A percentile compares a stretch with the other conserved stretches of the same genome.
phyloP scores from a whole-genome alignment of 2,329 filamentous ascomycete genomes.

The Hypoxylon sp. region DNA sequence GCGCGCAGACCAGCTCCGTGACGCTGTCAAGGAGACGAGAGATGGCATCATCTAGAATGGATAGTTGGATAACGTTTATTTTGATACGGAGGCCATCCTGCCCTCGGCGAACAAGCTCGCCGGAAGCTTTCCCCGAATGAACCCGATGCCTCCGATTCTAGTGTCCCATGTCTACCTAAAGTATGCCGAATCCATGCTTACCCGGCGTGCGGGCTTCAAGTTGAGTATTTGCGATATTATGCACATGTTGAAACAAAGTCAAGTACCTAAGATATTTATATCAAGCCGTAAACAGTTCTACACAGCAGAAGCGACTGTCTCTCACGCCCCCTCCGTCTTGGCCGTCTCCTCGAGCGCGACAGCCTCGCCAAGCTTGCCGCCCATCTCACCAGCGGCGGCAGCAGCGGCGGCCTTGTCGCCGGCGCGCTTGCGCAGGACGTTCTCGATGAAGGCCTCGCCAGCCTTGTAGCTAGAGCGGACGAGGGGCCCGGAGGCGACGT shows the following conservation, averaged over 20 bases:
- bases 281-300: not conserved
- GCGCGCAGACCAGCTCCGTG: slow-evolving; percentile 37
- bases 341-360: slow-evolving; percentile 36
- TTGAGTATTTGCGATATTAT: slow-evolving; percentile 14
- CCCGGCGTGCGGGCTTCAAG: not conserved
- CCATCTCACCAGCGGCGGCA: too few species aligned
- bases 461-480: slow-evolving; percentile 98
- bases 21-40: slow-evolving; percentile 30
- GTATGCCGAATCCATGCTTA: slow-evolving; percentile 29
- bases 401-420: slow-evolving; percentile 49
- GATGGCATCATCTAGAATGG: slow-evolving; percentile 23
- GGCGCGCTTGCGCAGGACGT: slow-evolving; percentile 86
- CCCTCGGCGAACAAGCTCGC: slow-evolving; percentile 40
- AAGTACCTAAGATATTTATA: too few species aligned
- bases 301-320: not conserved
- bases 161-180: slow-evolving; percentile 4
- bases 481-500: slow-evolving; percentile 91
- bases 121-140: slow-evolving; percentile 12
- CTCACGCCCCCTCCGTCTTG: slow-evolving; percentile 21
- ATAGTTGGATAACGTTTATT: not conserved
- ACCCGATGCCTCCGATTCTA: not conserved
- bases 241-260: slow-evolving; percentile 29
- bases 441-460: slow-evolving; percentile 98
- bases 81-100: slow-evolving; percentile 7
- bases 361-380: slow-evolving; percentile 36